Evolutionary conservation across 148 eudicot genomes (phyloP).

Genomic region (Rhododendron henanense): DNA sequence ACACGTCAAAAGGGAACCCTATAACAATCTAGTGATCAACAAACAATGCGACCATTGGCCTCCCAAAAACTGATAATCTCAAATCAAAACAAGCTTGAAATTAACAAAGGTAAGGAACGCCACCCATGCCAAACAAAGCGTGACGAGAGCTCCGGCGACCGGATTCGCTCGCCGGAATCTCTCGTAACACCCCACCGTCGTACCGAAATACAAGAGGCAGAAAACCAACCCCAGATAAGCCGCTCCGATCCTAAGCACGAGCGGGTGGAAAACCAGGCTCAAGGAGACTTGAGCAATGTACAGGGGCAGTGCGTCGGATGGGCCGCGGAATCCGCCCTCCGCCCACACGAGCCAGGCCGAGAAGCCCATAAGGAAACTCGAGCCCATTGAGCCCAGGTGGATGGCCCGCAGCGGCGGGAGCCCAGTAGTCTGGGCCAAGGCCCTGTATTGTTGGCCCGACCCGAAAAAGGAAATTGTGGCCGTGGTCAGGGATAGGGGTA

Average conservation of each 20-base stretch:
- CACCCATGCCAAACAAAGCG: conserved; percentile 70
- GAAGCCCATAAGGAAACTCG: conserved; percentile 46
- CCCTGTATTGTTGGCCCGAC: conserved; percentile 18
- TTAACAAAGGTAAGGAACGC: conserved; percentile 45
- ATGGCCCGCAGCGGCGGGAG: conserved; percentile 61
- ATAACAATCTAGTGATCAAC: neutral
- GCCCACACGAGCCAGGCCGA: conserved; percentile 89
- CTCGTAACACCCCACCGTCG: conserved; percentile 36
- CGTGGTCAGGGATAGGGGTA: conserved; percentile 39
- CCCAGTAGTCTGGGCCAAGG: conserved; percentile 33
- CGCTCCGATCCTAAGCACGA: conserved; percentile 50
- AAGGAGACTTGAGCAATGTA: conserved; percentile 53
- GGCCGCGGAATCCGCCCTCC: conserved; percentile 59
- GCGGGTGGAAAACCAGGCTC: conserved; percentile 51
- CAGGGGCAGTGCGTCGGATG: conserved; percentile 28
- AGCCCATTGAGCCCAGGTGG: conserved; percentile 45
- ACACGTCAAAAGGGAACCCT: neutral
- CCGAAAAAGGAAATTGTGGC: conserved; percentile 40
- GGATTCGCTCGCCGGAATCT: conserved; percentile 39
- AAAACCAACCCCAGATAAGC: conserved; percentile 43
- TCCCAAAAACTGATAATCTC: neutral
- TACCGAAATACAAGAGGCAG: conserved; percentile 32
- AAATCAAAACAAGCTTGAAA: conserved; percentile 40
- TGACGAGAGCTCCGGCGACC: conserved; percentile 55
- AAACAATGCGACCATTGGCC: neutral